A percentile compares a stretch with the other conserved stretches of the same genome.
phyloP scores from a whole-genome alignment of 371 early-diverging fungal species.

The Mucor lusitanicus region DNA sequence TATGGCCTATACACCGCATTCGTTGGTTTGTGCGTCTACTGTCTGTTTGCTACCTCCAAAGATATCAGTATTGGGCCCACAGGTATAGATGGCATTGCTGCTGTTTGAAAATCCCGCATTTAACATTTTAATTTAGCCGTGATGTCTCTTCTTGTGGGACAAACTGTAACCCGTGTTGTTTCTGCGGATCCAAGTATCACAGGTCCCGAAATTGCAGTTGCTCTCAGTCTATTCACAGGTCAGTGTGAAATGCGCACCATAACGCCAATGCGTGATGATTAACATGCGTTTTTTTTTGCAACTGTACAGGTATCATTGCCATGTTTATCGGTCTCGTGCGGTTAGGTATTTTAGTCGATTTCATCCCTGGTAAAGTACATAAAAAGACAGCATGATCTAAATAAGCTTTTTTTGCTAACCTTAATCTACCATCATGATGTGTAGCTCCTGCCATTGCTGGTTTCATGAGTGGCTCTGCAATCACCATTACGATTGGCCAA shows the following conservation, averaged over 20 bases:
- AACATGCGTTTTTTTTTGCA: too few species aligned
- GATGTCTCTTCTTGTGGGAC: constrained; percentile 77
- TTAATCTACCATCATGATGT: neutral
- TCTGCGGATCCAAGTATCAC: constrained; percentile 39
- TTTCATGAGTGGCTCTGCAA: constrained; percentile 75
- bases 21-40: constrained; percentile 79
- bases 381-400: neutral
- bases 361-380: constrained; percentile 76
- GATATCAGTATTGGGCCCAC: constrained; percentile 92
- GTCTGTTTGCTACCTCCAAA: constrained; percentile 82
- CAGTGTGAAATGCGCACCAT: too few species aligned
- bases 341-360: constrained; percentile 86
- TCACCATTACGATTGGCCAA: constrained; percentile 79
- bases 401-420: neutral
- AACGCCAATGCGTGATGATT: too few species aligned
- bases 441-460: constrained; percentile 64
- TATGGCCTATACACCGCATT: constrained; percentile 84
- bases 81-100: constrained; percentile 29
- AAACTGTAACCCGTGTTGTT: constrained; percentile 56
- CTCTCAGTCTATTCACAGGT: constrained; percentile 59
- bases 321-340: constrained; percentile 75
- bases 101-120: neutral
- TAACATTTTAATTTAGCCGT: constrained; percentile 59
- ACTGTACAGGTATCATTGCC: constrained; percentile 68
- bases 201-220: constrained; percentile 53